Evolutionary conservation across 148 eudicot genomes (phyloP).

Genomic region (Talinum fruticosum): DNA sequence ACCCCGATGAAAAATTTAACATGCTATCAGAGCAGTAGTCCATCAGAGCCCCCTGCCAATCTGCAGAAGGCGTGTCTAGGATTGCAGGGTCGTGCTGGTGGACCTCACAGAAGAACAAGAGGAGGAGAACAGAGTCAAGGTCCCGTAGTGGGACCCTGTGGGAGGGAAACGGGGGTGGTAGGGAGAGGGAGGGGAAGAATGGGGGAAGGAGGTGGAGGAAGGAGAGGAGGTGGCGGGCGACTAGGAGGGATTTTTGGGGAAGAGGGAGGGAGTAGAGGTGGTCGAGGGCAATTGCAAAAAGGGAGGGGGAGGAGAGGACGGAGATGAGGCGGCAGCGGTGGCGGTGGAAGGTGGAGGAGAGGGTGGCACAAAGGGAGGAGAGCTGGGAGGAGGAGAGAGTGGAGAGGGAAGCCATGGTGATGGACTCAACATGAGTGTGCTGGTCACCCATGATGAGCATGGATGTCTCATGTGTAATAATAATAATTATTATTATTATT

Average conservation of each 20-base stretch:
- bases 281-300: conserved; percentile 54
- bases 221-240: conserved; percentile 56
- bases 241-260: conserved; percentile 58
- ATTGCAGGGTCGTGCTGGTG: conserved; percentile 32
- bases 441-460: conserved; percentile 15
- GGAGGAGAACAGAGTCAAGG: conserved; percentile 52
- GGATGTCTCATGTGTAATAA: too few species aligned
- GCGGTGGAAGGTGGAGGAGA: conserved; percentile 52
- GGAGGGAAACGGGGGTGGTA: conserved; percentile 3
- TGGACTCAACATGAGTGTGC: conserved; percentile 7
- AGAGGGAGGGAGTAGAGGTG: conserved; percentile 63
- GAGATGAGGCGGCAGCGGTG: conserved; percentile 49
- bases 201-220: conserved; percentile 36
- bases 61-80: conserved; percentile 27
- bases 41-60: conserved; percentile 33
- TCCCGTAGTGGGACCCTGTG: conserved; percentile 38
- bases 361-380: conserved; percentile 37
- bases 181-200: conserved; percentile 18
- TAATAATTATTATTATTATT: too few species aligned
- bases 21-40: conserved; percentile 31
- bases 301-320: conserved; percentile 47
- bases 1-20: conserved; percentile 29
- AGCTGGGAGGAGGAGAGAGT: conserved; percentile 45
- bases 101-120: conserved; percentile 54
- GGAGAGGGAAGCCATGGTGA: conserved; percentile 49